Evolutionary conservation across 2,329 filamentous ascomycete genomes (phyloP), one percentile per base, ranked within the genome.

Genomic region (Fusarium hainanense): DNA sequence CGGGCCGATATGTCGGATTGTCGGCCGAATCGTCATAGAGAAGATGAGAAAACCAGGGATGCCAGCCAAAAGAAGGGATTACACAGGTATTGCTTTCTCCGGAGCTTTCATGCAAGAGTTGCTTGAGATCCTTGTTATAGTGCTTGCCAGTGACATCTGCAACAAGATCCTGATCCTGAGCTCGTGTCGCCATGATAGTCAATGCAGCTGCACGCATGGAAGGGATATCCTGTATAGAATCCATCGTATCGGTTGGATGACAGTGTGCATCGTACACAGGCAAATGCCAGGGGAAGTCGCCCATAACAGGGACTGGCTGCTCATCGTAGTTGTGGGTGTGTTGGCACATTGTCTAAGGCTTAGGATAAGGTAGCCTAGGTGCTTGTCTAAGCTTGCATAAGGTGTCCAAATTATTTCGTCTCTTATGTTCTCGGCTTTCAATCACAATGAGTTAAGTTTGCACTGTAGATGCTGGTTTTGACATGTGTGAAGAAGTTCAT

Each of bases 41-140:
- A 69, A 93, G 89, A 77, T 95, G 85, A 2, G 92, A 91, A 78
- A 94, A 95, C 93, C 93, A 96, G 2, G 93, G 93, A 77, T 96
- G 93, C 92, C 92, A 94, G 21, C 93, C 93, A 79, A 94, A 95
- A n/a, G 89, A 89, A 0, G 93, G 91, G 6, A 95, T 74, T 54
- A 84, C 73, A 23, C 40, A 55, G 11, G 59, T 42, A 4, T 44
- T 16, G 10, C 37, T 2, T 27, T 48, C 8, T 12, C 20, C 30
- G 2, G 54, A 40, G 13, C 16, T 66, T 3, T 30, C 25, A 21
- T 42, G 23, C 3, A 52, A 23, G 18, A 40, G 43, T 18, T 49
- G 44, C 23, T 49, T 49, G 50, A 56, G 63, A 41, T 58, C 54
- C 2, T 44, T 37, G 49, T 91, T 76, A 37, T 87, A 86, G 72